Percentiles rank a stretch among this genome's conserved stretches.
phyloP scores from a whole-genome alignment of 2,329 filamentous ascomycete genomes.

The Trichoderma koningii region DNA sequence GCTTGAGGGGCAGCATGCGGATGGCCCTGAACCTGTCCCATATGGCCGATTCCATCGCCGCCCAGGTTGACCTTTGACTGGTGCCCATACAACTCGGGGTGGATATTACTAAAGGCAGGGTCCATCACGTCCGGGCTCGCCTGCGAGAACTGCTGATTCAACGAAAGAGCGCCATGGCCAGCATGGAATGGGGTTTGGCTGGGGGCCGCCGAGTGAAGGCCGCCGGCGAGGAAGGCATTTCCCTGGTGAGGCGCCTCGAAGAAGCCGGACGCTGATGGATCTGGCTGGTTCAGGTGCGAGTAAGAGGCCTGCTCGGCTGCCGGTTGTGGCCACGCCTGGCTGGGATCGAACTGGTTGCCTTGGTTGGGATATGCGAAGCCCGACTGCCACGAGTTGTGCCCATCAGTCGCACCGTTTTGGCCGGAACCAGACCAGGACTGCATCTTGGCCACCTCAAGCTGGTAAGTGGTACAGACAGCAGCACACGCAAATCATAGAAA shows the following conservation, averaged over 20 bases:
- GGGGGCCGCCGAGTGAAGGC: conserved; percentile 37
- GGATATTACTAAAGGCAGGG: conserved; percentile 42
- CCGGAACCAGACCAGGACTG: conserved; percentile 45
- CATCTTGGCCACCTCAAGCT: conserved; percentile 39
- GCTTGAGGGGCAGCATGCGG: conserved; percentile 38
- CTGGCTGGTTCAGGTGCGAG: conserved; percentile 39
- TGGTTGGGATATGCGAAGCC: conserved; percentile 41
- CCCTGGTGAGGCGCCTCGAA: conserved; percentile 40
- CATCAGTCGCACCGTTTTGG: conserved; percentile 42
- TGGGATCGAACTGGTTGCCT: conserved; percentile 44
- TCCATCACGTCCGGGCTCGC: conserved; percentile 41
- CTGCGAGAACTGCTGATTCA: conserved; percentile 42
- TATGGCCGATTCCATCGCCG: conserved; percentile 21
- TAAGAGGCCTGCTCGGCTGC: conserved; percentile 40
- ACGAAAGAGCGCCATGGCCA: conserved; percentile 37
- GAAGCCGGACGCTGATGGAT: conserved; percentile 39
- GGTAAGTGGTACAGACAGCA: conserved; percentile 22
- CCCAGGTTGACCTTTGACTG: conserved; percentile 39
- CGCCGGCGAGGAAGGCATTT: conserved; percentile 39
- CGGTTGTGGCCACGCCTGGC: conserved; percentile 44
- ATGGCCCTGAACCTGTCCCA: conserved; percentile 40
- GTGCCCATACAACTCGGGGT: conserved; percentile 44
- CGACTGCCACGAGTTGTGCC: conserved; percentile 41
- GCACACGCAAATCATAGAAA: conserved; percentile 32
- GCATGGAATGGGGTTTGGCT: conserved; percentile 38